Conservation (phyloP, 202 grass and related monocot species). For the Hordeum pubiflorum region DNA sequence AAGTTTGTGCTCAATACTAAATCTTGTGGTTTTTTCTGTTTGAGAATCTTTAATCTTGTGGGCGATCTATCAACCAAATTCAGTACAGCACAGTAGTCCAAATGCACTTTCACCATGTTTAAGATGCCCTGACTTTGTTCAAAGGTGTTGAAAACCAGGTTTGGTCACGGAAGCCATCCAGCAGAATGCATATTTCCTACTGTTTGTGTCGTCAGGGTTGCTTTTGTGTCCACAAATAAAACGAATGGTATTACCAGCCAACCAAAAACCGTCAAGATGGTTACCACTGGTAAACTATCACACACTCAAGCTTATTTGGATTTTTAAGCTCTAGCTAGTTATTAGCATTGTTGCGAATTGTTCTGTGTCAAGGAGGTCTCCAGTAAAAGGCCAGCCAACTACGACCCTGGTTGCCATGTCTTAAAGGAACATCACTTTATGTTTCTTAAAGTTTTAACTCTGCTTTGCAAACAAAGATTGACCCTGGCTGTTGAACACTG, state of each 20-base stretch:
- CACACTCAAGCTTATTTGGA: background rate
- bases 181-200: background rate
- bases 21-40: background rate
- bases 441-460: background rate
- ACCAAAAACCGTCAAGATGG: too few relatives aligned
- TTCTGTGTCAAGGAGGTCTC: background rate
- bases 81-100: background rate
- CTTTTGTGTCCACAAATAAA: constrained; percentile 30
- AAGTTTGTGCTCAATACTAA: background rate
- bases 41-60: background rate
- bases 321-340: background rate
- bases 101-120: constrained; percentile 7
- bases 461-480: background rate
- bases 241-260: background rate
- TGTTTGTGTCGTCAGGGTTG: background rate
- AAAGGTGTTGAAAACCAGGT: background rate
- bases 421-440: background rate
- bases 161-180: background rate
- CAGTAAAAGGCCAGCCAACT: background rate
- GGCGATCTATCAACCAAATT: background rate
- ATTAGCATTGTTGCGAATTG: too few relatives aligned
- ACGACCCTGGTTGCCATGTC: background rate
- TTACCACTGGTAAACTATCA: background rate
- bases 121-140: background rate
- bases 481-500: background rate